Evolutionary conservation across 768 basidiomycete species (phyloP), one percentile per base, ranked within the genome.

Genomic region (Hericium erinaceus): DNA sequence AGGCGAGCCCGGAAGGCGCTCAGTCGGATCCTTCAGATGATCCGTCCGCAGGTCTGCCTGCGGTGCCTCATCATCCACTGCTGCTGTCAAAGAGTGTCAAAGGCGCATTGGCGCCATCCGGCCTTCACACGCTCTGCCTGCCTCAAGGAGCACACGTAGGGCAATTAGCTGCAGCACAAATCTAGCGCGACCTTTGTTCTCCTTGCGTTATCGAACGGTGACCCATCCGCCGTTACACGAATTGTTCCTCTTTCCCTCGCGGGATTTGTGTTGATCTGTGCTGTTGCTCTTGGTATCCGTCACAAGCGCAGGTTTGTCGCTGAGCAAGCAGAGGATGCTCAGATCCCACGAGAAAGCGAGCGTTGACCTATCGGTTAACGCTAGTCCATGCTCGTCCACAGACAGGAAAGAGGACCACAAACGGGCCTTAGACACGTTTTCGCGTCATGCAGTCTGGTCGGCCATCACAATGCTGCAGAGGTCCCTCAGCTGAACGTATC

Each of bases 211-310:
- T 59, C 60, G 2, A 65, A 55, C 51, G 52, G 52, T 20, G 65
- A 69, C 10, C 59, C 66, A 2, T 68, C 72, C 9, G 57, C 61
- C 39, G 71, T 70, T 1, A 70, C 72, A 7, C 60, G 70, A 38
- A 71, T 70, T 33, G 67, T 73, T 18, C 72, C 72, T 1, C 68
- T 73, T 46, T 62, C 69, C 13, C 64, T 73, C 50, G 65, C 70
- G 5, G 67, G 59, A 39, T 57, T 61, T 10, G 66, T 72, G 54
- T 51, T 72, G 50, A 55, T 73, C 48, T 54, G 61, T 39, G 70
- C 70, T 0, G 61, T 55, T 39, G 61, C 61, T 3, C 58, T 71
- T 37, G 60, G 56, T 46, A 48, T 68, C 6, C 63, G 64, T 39
- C 70, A 69, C 49, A 67, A 67, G 33, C 62, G 67, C 49, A 56